Conservation (phyloP, 371 early-diverging fungal species). For the Mucor velutinosus region DNA sequence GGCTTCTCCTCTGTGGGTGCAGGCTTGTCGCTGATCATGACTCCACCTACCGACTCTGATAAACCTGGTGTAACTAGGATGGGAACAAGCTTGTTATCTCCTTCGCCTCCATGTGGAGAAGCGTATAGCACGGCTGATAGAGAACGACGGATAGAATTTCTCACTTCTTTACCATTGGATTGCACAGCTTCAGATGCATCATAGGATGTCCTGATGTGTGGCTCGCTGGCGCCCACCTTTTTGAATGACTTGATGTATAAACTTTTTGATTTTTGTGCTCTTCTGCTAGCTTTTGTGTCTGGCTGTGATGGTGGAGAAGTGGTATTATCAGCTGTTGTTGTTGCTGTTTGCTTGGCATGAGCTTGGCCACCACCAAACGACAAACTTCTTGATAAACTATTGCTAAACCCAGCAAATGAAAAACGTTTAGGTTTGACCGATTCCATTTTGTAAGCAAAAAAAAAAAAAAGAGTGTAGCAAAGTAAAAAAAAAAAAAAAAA, state of each 20-base stretch:
- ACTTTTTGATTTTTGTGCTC: constrained; percentile 42
- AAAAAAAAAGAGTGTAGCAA: neutral
- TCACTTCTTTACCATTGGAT: constrained; percentile 33
- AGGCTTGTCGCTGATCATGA: constrained; percentile 27
- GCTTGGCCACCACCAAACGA: constrained; percentile 7
- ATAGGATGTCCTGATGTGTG: constrained; percentile 12
- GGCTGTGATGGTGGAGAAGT: neutral
- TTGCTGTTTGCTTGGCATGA: neutral
- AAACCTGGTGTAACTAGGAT: constrained; percentile 39
- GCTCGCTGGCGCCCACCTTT: constrained; percentile 4
- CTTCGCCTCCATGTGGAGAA: constrained; percentile 26
- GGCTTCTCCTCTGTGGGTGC: constrained; percentile 1
- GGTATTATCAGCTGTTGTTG: neutral
- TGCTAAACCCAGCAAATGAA: constrained; percentile 38
- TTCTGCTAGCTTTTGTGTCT: constrained; percentile 4
- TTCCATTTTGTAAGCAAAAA: constrained; percentile 9
- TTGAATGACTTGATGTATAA: constrained; percentile 40
- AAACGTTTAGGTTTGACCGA: constrained; percentile 36
- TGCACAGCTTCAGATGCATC: constrained; percentile 37
- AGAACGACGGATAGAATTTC: constrained; percentile 38
- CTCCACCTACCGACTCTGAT: constrained; percentile 36
- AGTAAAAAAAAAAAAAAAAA: neutral
- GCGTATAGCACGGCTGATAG: constrained; percentile 45
- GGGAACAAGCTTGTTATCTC: constrained; percentile 30
- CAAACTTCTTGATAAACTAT: constrained; percentile 22